A percentile compares a stretch with the other conserved stretches of the same genome.
phyloP scores from a whole-genome alignment of 2,329 filamentous ascomycete genomes.

The Fusarium oxysporum region DNA sequence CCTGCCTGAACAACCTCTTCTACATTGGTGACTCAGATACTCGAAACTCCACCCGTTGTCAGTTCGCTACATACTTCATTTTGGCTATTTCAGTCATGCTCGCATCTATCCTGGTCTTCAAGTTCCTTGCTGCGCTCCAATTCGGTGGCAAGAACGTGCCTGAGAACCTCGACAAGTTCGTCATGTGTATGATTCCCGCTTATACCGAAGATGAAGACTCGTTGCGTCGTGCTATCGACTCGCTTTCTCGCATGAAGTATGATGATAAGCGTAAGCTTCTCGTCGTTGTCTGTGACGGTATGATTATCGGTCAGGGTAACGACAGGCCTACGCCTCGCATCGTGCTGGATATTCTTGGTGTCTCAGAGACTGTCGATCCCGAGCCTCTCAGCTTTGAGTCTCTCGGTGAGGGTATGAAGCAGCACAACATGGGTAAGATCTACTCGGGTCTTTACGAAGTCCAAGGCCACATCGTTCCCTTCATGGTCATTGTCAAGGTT shows the following conservation, averaged over 20 bases:
- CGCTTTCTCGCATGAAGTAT: slow-evolving; percentile 92
- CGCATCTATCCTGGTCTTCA: slow-evolving; percentile 87
- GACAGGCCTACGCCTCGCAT: slow-evolving; percentile 95
- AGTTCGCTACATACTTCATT: slow-evolving; percentile 90
- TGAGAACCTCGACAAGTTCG: slow-evolving; percentile 97
- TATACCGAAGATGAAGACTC: slow-evolving; percentile 99
- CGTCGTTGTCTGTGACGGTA: slow-evolving; percentile 93
- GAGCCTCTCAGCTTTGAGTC: slow-evolving; percentile 97
- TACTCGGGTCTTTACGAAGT: slow-evolving; percentile 99
- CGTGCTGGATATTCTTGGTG: slow-evolving; percentile 95
- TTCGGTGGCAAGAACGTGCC: slow-evolving; percentile 92
- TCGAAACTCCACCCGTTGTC: slow-evolving; percentile 83
- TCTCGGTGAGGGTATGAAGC: slow-evolving; percentile 93
- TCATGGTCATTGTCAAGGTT: slow-evolving; percentile 96
- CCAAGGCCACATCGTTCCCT: slow-evolving; percentile 97
- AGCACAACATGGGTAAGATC: slow-evolving; percentile 99
- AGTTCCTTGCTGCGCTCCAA: slow-evolving; percentile 95
- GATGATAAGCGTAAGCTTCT: slow-evolving; percentile 98
- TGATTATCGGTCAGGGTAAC: slow-evolving; percentile 99
- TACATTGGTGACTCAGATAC: slow-evolving; percentile 94
- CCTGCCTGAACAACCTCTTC: slow-evolving; percentile 93
- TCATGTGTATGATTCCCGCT: slow-evolving; percentile 96
- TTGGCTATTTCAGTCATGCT: slow-evolving; percentile 86
- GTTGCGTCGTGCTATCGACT: slow-evolving; percentile 95
- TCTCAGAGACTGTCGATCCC: slow-evolving; percentile 92